Conservation (phyloP, 805 yeast species). For the Candida silvatica region DNA sequence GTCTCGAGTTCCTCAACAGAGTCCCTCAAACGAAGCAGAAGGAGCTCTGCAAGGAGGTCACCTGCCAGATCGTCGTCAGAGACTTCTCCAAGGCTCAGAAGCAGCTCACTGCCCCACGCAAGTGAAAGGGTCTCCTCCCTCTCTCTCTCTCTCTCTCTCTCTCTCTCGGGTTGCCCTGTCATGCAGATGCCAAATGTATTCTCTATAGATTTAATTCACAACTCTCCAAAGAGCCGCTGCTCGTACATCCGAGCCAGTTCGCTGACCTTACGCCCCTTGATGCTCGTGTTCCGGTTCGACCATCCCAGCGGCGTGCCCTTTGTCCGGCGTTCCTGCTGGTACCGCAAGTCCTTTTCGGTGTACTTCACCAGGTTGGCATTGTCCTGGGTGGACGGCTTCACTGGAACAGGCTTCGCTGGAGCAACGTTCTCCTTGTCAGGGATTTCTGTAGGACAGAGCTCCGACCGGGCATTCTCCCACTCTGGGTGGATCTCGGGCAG, state of each 20-base stretch:
- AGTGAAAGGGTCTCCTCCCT: background rate
- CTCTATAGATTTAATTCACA: background rate
- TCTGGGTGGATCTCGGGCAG: background rate
- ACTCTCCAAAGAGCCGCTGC: slow-evolving; percentile 26
- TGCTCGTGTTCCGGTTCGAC: slow-evolving; percentile 17
- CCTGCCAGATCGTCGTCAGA: slow-evolving; percentile 72
- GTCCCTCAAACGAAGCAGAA: slow-evolving; percentile 49
- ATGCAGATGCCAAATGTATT: background rate
- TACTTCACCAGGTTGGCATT: slow-evolving; percentile 20
- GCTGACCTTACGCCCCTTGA: slow-evolving; percentile 45
- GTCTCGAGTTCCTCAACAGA: slow-evolving; percentile 69
- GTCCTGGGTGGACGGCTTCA: slow-evolving; percentile 18
- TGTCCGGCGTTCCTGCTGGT: slow-evolving; percentile 15
- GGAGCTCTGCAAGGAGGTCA: slow-evolving; percentile 70
- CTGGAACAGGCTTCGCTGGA: slow-evolving; percentile 7
- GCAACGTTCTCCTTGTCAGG: slow-evolving; percentile 7
- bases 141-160: background rate
- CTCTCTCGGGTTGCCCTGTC: background rate
- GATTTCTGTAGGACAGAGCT: slow-evolving; percentile 2
- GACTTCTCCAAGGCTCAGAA: slow-evolving; percentile 52
- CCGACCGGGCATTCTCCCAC: background rate
- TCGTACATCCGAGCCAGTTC: slow-evolving; percentile 42
- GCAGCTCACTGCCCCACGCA: slow-evolving; percentile 15
- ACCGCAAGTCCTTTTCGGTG: slow-evolving; percentile 22
- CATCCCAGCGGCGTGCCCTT: slow-evolving; percentile 3